phyloP scores from a whole-genome alignment of 345 rosid species.

The Eucalyptus cloeziana region DNA sequence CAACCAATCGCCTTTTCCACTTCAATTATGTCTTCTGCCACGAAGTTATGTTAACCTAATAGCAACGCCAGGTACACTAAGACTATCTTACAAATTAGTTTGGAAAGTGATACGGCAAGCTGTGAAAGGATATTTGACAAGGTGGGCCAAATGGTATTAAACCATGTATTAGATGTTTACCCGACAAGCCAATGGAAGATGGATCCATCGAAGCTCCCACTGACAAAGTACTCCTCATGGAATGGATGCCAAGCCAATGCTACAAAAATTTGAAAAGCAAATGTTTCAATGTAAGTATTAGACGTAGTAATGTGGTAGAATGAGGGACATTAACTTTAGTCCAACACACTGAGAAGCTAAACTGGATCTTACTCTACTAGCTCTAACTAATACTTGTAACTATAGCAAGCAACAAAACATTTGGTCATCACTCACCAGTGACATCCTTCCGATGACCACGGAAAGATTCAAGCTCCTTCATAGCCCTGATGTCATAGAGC shows the following conservation, averaged over 20 bases:
- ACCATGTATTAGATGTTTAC: constrained; percentile 14
- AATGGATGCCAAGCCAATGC: constrained; percentile 99
- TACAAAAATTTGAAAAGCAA: constrained; percentile 2
- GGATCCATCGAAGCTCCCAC: constrained; percentile 92
- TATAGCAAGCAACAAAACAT: background rate
- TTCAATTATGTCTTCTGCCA: background rate
- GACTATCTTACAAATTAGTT: background rate
- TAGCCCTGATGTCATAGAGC: constrained; percentile 96
- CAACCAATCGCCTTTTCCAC: background rate
- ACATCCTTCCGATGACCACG: constrained; percentile 94
- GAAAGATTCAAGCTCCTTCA: constrained; percentile 99
- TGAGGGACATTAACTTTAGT: background rate
- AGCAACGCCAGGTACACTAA: background rate
- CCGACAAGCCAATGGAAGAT: constrained; percentile 97
- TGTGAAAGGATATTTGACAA: background rate
- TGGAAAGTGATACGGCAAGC: background rate
- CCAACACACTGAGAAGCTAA: background rate
- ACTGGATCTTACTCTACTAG: background rate
- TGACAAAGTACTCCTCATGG: constrained; percentile 96
- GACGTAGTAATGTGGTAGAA: background rate
- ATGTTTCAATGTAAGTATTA: background rate
- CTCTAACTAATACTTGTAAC: background rate
- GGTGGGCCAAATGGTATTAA: background rate
- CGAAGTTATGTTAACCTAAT: background rate
- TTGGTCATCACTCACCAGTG: constrained; percentile 51